These are phyloP conservation scores for Cytospora piceae DNA, from an alignment of 2,329 filamentous ascomycete species.

Conservation along the genomic window DNA sequence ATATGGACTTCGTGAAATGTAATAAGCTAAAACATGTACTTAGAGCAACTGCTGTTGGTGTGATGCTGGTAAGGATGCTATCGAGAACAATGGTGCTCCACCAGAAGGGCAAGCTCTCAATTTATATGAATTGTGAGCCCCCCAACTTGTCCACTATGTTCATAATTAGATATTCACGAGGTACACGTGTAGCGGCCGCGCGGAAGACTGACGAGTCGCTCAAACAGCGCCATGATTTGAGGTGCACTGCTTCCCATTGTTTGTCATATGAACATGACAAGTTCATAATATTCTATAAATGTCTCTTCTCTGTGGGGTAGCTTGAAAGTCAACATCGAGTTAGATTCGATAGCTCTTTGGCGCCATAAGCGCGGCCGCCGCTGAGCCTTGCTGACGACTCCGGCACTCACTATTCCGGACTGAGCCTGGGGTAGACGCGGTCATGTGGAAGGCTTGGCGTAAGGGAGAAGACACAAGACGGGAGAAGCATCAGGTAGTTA, in stretches of 20 bases:
- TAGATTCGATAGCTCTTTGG: slow-evolving; percentile 6
- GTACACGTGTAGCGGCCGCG: background rate
- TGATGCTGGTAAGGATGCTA: slow-evolving; percentile 9
- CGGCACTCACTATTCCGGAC: slow-evolving; percentile 4
- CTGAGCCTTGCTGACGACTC: slow-evolving; percentile 9
- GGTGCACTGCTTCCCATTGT: background rate
- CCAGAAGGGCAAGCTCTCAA: background rate
- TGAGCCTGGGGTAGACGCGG: slow-evolving; percentile 11
- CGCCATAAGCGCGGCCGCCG: slow-evolving; percentile 23
- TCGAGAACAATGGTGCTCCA: background rate
- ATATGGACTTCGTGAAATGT: background rate
- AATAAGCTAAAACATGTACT: background rate
- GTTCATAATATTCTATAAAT: background rate
- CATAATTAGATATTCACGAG: background rate
- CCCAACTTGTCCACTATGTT: background rate
- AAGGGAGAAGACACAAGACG: no score
- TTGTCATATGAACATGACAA: background rate
- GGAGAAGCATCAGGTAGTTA: no score
- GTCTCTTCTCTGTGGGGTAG: background rate
- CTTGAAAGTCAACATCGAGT: slow-evolving; percentile 1
- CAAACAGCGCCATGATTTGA: background rate
- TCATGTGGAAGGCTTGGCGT: background rate
- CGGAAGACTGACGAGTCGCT: background rate
- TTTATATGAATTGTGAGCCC: slow-evolving; percentile 13
- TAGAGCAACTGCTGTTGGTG: background rate